Conservation (phyloP, 441 rosid species). For the Populus trichocarpa region DNA sequence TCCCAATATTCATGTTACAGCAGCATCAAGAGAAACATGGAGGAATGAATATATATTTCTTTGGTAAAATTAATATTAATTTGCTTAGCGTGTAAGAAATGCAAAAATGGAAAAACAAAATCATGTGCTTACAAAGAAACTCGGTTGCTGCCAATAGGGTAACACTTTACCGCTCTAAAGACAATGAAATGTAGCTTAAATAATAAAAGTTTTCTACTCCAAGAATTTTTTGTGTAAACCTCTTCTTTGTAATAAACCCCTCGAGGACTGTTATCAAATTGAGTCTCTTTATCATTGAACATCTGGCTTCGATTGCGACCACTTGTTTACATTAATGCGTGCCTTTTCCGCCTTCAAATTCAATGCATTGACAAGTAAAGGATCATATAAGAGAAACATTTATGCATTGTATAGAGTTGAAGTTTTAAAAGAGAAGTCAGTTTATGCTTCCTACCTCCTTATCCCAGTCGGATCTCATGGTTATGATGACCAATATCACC, state of each 20-base stretch:
- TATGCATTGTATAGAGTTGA: neutral
- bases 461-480: constrained; percentile 50
- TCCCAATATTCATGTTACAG: neutral
- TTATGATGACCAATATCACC: constrained; percentile 38
- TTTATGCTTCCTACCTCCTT: constrained; percentile 39
- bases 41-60: too few species aligned
- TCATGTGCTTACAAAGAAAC: neutral
- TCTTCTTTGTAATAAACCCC: neutral
- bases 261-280: neutral
- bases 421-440: neutral
- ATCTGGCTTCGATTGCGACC: too few species aligned
- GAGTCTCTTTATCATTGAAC: neutral
- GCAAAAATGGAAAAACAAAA: neutral
- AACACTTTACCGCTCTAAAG: neutral
- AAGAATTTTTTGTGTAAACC: neutral
- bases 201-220: neutral
- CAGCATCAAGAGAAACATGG: neutral
- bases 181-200: neutral
- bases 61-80: too few species aligned
- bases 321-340: too few species aligned
- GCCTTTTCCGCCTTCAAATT: neutral
- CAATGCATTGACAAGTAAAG: neutral
- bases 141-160: neutral
- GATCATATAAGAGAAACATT: neutral
- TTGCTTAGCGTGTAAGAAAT: neutral